Base-by-base conservation (phyloP, 306 rosid genomes). In the Mimosa pudica region DNA sequence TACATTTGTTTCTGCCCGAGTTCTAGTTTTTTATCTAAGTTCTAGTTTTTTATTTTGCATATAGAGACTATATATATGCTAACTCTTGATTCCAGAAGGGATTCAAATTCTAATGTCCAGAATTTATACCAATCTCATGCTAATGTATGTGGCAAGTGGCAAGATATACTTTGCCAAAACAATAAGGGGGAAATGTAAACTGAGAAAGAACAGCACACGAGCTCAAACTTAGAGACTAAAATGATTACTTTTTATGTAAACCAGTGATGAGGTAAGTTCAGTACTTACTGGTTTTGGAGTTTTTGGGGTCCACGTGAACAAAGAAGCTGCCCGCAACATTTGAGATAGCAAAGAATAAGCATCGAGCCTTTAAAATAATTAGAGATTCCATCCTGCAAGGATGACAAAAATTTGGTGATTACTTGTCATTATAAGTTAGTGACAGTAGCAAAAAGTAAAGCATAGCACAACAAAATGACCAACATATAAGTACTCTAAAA, bases 241-340 rank as follows among this genome's bases (percentile, higher is more conserved):
- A n/a, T 69, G 10, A 67, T 54, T 64, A 55, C 32, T 45, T 41
- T 62, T 70, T 66, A 52, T 20, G 8, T 30, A 78, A 81, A 82
- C 48, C 7, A 52, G 77, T 36, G 75, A 45, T 20, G 44, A 79
- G 71, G 70, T 77, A 80, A 18, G 75, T 54, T 74, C 36, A 42
- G 83, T 24, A 77, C 98, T 91, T 92, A 93, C 97, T 95, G 30
- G 64, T 78, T 62, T 83, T 76, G 79, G 92, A 89, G 84, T 92
- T 95, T 62, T 82, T 74, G 77, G 92, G 94, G 85, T 94, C 98
- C 18, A 92, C 85, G 18, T 94, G 98, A 38, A 94, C 95, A 51
- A 89, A 94, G 80, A 92, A 94, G 79, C 96, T 94, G 87, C 97
- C 97, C 51, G 97, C 98, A 64, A 94, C 98, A 36, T 92, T 94